Base-by-base conservation (phyloP, 805 yeast species). In the Ogataea haglerorum region DNA sequence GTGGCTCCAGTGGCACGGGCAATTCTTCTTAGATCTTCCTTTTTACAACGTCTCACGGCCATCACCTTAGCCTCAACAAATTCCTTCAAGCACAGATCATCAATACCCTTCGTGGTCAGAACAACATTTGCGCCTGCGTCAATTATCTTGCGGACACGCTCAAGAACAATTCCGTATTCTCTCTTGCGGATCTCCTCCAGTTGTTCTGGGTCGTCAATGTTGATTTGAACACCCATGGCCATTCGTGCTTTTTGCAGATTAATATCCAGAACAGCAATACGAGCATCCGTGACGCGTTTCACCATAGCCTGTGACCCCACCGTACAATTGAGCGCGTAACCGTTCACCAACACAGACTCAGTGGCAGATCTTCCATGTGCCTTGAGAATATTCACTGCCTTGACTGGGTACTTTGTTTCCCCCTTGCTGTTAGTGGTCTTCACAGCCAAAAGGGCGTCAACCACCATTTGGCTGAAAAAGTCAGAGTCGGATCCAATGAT, bases 1-100 rank as follows among this genome's bases (percentile, higher is more conserved):
- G 96, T 86, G 28, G 96, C 99, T 45, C 99, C 99, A 1, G 98
- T 89, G 32, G 99, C 98, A 58, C 95, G 78, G 6, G 99, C 98
- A 53, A 93, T 91, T 70, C 99, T 82, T 62, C 95, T 80, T 56
- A 93, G 74, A 65, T 93, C 99, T 67, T 93, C 99, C 61, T 88
- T 89, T 67, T 88, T 88, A 73, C 97, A 89, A 54, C 99, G 80
- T 70, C 99, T 84, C 34, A 93, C 96, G 16, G 93, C 97, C 88
- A 89, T 86, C 33, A 87, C 89, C 26, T 88, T 87, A 32, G 86
- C 82, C 65, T 89, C 96, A 36, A 89, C 90, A 64, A 89, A 89
- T 61, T 84, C 88, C 67, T 89, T 89, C 57, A 89, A 71, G 60
- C 95, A 87, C 64, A 89, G 74, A 61, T 90, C 96, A 63, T 89